These are phyloP conservation scores for Rosa multiflora DNA, from an alignment of 306 rosid genomes.

Conservation along the genomic window DNA sequence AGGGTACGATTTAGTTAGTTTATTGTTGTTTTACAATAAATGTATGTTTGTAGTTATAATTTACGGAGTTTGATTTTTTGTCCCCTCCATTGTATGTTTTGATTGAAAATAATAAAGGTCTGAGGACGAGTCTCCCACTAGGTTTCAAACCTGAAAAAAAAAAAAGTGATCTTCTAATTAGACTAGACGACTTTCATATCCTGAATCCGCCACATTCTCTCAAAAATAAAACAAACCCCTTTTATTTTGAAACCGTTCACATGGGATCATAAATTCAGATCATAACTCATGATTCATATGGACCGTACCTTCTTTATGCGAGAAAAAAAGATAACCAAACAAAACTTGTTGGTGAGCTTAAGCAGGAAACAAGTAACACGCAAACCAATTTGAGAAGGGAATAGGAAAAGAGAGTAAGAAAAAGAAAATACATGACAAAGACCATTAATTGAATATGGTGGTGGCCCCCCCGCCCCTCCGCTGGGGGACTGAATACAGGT, in stretches of 20 bases:
- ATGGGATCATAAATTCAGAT: neutral
- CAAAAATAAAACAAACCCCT: no score
- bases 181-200: no score
- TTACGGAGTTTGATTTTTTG: no score
- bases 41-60: no score
- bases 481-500: slow-evolving; percentile 19
- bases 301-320: neutral
- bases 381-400: neutral
- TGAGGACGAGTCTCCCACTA: no score
- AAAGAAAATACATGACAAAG: neutral
- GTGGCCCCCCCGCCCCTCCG: slow-evolving; percentile 31
- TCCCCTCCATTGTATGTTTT: no score
- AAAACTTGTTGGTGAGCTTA: neutral
- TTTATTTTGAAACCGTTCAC: neutral
- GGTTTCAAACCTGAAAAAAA: no score
- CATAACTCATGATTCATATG: neutral
- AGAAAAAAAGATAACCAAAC: neutral
- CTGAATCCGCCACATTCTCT: neutral
- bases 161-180: no score
- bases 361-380: neutral
- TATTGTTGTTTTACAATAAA: no score
- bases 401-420: neutral
- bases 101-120: no score
- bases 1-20: no score
- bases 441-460: neutral